These are phyloP conservation scores for Chlamydomonas sphaeroides DNA, from an alignment of 139 green algal genomes.

Conservation along the genomic window DNA sequence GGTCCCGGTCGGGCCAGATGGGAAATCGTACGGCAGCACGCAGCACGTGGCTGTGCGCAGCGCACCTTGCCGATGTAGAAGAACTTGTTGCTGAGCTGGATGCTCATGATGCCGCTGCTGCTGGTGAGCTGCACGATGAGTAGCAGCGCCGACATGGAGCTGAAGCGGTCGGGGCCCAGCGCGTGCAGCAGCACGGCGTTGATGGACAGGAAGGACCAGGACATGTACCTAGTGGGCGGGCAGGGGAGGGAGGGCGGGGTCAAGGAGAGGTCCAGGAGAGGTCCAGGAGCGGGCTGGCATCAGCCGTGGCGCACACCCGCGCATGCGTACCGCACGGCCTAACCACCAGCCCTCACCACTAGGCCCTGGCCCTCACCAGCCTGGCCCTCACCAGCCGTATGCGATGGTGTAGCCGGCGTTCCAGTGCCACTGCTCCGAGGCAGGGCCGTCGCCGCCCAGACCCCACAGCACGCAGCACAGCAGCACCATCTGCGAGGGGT, in stretches of 20 bases:
- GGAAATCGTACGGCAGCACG: not conserved
- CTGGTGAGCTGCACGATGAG: slow-evolving; percentile 50
- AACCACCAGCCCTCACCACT: not conserved
- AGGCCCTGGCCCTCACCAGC: too few species aligned
- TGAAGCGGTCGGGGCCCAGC: slow-evolving; percentile 39
- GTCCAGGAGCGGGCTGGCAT: too few species aligned
- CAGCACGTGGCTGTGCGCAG: not conserved
- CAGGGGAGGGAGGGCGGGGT: too few species aligned
- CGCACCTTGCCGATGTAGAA: slow-evolving; percentile 40
- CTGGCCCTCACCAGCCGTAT: slow-evolving; percentile 7
- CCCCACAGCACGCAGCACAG: slow-evolving; percentile 24
- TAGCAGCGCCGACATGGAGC: slow-evolving; percentile 9
- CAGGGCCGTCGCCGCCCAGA: not conserved
- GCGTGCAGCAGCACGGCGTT: slow-evolving; percentile 47
- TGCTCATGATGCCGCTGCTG: slow-evolving; percentile 7
- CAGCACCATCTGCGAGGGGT: slow-evolving; percentile 29
- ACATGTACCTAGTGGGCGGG: slow-evolving; percentile 39
- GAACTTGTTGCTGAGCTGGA: slow-evolving; percentile 10
- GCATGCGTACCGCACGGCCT: too few species aligned
- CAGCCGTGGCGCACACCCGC: too few species aligned
- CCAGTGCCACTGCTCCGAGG: slow-evolving; percentile 21
- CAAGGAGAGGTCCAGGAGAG: too few species aligned
- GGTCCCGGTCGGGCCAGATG: too few species aligned
- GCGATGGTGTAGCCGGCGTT: slow-evolving; percentile 31
- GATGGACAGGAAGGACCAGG: slow-evolving; percentile 36